A percentile compares a stretch with the other conserved stretches of the same genome.
phyloP scores from a whole-genome alignment of 371 early-diverging fungal genomes.

The Apophysomyces elegans region DNA sequence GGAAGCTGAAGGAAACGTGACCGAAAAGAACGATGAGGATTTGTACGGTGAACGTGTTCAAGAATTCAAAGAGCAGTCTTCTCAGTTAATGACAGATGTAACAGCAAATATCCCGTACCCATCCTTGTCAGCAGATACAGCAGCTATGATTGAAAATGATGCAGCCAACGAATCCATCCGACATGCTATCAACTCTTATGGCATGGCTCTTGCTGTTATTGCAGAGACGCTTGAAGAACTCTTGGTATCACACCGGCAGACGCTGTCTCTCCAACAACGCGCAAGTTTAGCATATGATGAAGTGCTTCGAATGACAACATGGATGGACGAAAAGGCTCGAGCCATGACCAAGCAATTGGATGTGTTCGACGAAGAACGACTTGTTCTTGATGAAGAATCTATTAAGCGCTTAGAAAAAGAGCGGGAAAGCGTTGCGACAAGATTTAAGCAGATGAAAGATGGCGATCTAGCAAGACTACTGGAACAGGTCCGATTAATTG shows the following conservation, averaged over 20 bases:
- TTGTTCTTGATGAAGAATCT: conserved; percentile 22
- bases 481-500: conserved; percentile 31
- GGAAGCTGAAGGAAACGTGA: conserved; percentile 18
- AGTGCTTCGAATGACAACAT: conserved; percentile 34
- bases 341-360: conserved; percentile 20
- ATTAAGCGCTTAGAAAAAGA: conserved; percentile 38
- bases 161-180: conserved; percentile 43
- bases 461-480: conserved; percentile 31
- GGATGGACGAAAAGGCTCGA: conserved; percentile 48
- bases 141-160: conserved; percentile 38
- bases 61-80: conserved; percentile 41
- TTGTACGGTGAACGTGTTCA: conserved; percentile 30
- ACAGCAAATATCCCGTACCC: conserved; percentile 44
- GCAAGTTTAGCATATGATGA: conserved; percentile 41
- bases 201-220: conserved; percentile 45
- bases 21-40: conserved; percentile 24
- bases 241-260: conserved; percentile 38
- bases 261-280: conserved; percentile 41
- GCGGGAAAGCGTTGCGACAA: conserved; percentile 26
- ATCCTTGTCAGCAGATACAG: conserved; percentile 37
- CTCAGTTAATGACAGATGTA: conserved; percentile 40
- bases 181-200: conserved; percentile 38
- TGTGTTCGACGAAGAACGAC: conserved; percentile 15
- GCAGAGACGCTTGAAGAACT: conserved; percentile 50
- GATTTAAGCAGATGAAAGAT: conserved; percentile 35